Evolutionary conservation across 2,329 filamentous ascomycete species (phyloP).

Genomic region (Alternaria sp.): DNA sequence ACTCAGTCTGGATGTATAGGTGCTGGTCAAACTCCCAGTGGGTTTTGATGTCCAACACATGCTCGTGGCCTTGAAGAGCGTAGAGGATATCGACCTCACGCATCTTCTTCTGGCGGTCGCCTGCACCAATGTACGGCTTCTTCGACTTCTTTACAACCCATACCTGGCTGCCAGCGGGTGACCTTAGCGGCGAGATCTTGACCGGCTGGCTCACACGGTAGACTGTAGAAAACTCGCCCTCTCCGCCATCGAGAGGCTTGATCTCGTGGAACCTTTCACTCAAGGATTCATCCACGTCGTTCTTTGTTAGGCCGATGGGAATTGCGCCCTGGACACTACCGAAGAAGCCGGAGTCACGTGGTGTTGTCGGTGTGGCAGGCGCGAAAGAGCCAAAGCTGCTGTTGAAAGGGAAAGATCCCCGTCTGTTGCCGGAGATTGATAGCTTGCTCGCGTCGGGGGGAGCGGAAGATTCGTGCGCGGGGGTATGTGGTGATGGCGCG

Average conservation of each 20-base stretch:
- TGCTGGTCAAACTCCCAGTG: conserved; percentile 87
- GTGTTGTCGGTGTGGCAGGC: conserved; percentile 85
- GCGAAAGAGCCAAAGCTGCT: conserved; percentile 61
- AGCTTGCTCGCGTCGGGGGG: conserved; percentile 83
- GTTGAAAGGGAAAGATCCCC: conserved; percentile 51
- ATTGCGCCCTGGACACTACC: conserved; percentile 68
- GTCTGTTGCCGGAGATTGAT: conserved; percentile 73
- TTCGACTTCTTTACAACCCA: conserved; percentile 96
- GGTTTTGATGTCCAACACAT: conserved; percentile 84
- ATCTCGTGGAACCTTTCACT: conserved; percentile 81
- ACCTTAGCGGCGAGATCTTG: conserved; percentile 35
- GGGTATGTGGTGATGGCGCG: conserved; percentile 78
- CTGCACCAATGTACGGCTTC: conserved; percentile 77
- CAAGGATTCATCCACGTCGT: conserved; percentile 78
- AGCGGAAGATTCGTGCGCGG: conserved; percentile 72
- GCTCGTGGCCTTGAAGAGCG: conserved; percentile 79
- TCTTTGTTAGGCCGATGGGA: conserved; percentile 68
- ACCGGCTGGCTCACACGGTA: conserved; percentile 74
- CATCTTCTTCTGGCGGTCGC: conserved; percentile 83
- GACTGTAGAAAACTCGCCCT: conserved; percentile 93
- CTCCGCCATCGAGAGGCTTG: conserved; percentile 72
- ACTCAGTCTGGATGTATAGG: conserved; percentile 97
- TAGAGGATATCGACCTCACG: conserved; percentile 84
- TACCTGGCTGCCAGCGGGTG: conserved; percentile 57
- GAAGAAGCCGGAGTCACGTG: conserved; percentile 66